Conservation (phyloP, 2,329 filamentous ascomycete species). For the Xylariaceae sp. region DNA sequence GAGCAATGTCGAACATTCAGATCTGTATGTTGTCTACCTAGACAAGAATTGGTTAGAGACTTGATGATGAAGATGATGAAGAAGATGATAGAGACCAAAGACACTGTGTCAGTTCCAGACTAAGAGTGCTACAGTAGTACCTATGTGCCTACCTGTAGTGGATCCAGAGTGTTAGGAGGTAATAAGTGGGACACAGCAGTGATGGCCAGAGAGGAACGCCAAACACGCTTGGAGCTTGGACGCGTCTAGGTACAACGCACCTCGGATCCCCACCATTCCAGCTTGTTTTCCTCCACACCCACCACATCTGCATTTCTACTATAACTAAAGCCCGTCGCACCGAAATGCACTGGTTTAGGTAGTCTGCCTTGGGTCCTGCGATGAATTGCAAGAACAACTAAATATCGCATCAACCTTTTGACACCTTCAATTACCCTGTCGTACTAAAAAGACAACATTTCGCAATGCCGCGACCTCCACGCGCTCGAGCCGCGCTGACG, state of each 20-base stretch:
- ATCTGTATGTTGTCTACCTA: too few relatives aligned
- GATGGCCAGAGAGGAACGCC: background rate
- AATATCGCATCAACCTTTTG: background rate
- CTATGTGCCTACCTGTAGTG: too few relatives aligned
- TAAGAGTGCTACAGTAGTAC: too few relatives aligned
- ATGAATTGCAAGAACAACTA: background rate
- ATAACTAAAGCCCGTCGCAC: slow-evolving; percentile 9
- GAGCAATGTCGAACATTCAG: too few relatives aligned
- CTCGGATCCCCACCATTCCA: slow-evolving; percentile 21
- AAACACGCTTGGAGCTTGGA: slow-evolving; percentile 32
- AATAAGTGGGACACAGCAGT: slow-evolving; percentile 13
- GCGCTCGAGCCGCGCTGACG: slow-evolving; percentile 38
- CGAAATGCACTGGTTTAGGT: background rate
- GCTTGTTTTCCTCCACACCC: slow-evolving; percentile 11
- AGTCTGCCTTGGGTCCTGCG: background rate
- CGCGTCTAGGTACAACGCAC: slow-evolving; percentile 31
- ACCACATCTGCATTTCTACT: slow-evolving; percentile 6
- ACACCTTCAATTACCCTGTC: background rate
- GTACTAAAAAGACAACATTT: slow-evolving; percentile 1
- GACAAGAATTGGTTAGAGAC: too few relatives aligned
- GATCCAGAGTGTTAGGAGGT: too few relatives aligned
- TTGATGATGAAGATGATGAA: too few relatives aligned
- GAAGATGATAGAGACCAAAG: too few relatives aligned
- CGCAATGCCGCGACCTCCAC: slow-evolving; percentile 41
- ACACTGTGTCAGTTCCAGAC: too few relatives aligned